Base-by-base conservation (phyloP, 768 basidiomycete species). In the Pluteus cervinus region DNA sequence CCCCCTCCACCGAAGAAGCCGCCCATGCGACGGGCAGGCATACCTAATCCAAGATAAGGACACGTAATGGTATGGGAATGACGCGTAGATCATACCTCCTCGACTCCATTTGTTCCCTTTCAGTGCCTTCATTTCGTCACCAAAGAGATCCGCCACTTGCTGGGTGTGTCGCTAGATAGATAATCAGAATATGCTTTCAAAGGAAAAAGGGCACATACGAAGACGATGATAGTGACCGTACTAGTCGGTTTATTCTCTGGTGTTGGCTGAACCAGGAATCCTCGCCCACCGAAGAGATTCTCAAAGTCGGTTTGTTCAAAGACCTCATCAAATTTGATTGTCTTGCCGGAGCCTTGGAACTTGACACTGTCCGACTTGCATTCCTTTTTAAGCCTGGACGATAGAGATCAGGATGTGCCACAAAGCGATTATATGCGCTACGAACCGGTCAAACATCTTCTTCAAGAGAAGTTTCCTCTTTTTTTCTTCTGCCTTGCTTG, bases 311-410 rank as follows among this genome's bases (percentile, higher is more conserved):
- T 41, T 28, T 45, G 40, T 40, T 63, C 59, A 33, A 60, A 52
- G 4, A 68, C 54, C 40, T 68, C 65, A 39, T 66, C 64, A 36
- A 66, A 46, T 37, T 65, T 66, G 49, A 66, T 55, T 2, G 51
- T 56, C 51, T 66, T 66, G 2, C 48, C 16, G 0, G 51, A 29
- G 12, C 65, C 64, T 49, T 66, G 63, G 53, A 68, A 68, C 37
- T 68, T 68, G 49, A 58, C 48, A 1, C 37, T 39, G 35, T 60
- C 61, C 4, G 54, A 51, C 48, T 65, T 66, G 50, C 62, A 63
- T 41, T 65, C 63, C 40, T 66, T 66, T 48, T 66, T 65, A 30
- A 66, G 39, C 14, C 65, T 66, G 36, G 1, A 20, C 14, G 15
- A 17, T 23, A 12, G n/a, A 31, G 4, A 8, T 31, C n/a, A 12